Percentiles rank a stretch among this genome's conserved stretches.
These are phyloP conservation scores for Drechslerella coelobrocha DNA, from an alignment of 2,329 filamentous ascomycete genomes.

Conservation along the genomic window DNA sequence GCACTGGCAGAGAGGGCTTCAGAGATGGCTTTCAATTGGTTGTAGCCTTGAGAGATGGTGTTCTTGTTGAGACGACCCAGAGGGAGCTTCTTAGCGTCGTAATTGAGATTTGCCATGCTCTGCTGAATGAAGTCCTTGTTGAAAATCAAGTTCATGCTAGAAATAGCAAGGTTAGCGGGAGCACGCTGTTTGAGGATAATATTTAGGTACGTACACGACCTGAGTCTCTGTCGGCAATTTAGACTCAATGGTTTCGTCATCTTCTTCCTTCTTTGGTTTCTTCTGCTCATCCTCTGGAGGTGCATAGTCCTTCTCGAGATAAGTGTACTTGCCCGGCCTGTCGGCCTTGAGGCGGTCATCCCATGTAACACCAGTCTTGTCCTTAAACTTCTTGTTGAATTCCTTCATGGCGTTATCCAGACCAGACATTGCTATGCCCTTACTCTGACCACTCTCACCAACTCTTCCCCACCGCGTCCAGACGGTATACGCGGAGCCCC, in stretches of 20 bases:
- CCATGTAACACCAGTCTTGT: constrained; percentile 68
- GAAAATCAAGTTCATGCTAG: constrained; percentile 84
- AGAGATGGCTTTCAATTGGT: constrained; percentile 76
- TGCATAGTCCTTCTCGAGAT: constrained; percentile 79
- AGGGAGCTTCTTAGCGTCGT: constrained; percentile 77
- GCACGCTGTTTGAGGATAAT: neutral
- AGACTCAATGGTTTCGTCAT: constrained; percentile 61
- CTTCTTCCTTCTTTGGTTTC: constrained; percentile 59
- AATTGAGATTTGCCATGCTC: constrained; percentile 71
- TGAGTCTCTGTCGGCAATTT: constrained; percentile 69
- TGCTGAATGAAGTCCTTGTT: constrained; percentile 72
- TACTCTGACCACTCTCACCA: constrained; percentile 65
- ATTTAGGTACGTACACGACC: constrained; percentile 55
- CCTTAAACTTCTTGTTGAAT: constrained; percentile 69
- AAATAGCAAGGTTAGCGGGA: neutral
- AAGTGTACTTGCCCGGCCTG: constrained; percentile 74
- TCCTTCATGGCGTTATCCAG: constrained; percentile 61
- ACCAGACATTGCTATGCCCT: constrained; percentile 58
- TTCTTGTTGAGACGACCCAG: constrained; percentile 82
- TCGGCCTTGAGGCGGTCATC: constrained; percentile 64
- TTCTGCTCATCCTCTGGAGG: constrained; percentile 65
- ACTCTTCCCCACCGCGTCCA: constrained; percentile 87
- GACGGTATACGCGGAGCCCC: constrained; percentile 62
- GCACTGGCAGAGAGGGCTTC: constrained; percentile 66
- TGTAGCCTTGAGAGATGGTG: constrained; percentile 77